Conservation (phyloP, 1,139 yeast genomes). For the Yamadazyma triangularis region DNA sequence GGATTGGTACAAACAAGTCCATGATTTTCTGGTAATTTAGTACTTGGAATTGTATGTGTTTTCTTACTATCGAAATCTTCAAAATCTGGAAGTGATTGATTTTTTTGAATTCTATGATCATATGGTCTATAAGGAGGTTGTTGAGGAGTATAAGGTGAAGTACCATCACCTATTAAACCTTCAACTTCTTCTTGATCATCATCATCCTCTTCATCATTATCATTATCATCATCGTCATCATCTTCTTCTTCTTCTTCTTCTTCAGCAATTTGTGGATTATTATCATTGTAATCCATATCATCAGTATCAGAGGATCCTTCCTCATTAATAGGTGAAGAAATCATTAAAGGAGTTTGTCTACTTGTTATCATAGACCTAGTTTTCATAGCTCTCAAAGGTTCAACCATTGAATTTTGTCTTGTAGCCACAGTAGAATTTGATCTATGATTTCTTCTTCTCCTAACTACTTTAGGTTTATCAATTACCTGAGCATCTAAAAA, state of each 20-base stretch:
- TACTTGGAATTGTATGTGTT: constrained; percentile 39
- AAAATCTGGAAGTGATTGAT: constrained; percentile 39
- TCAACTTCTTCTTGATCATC: too few relatives aligned
- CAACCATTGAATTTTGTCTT: constrained; percentile 2
- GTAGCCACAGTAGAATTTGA: not conserved
- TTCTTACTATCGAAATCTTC: constrained; percentile 45
- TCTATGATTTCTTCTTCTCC: constrained; percentile 25
- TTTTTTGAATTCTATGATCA: constrained; percentile 9
- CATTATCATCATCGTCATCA: constrained; percentile 11
- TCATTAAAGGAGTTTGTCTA: constrained; percentile 22
- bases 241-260: constrained; percentile 15
- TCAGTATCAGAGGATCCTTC: constrained; percentile 33
- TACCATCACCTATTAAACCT: constrained; percentile 13
- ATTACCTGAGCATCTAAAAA: constrained; percentile 39
- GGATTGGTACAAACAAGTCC: constrained; percentile 41
- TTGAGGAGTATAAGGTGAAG: constrained; percentile 43
- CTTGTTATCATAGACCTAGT: constrained; percentile 39
- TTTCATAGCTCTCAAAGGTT: constrained; percentile 41
- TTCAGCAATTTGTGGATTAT: constrained; percentile 9
- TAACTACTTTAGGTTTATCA: constrained; percentile 25
- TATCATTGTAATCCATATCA: constrained; percentile 31
- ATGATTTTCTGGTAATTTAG: constrained; percentile 37
- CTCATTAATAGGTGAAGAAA: constrained; percentile 41
- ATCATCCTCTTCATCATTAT: too few relatives aligned
- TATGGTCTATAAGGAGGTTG: constrained; percentile 29